Base-by-base conservation (phyloP, 2,329 filamentous ascomycete species). In the Colletotrichum coccodes region DNA sequence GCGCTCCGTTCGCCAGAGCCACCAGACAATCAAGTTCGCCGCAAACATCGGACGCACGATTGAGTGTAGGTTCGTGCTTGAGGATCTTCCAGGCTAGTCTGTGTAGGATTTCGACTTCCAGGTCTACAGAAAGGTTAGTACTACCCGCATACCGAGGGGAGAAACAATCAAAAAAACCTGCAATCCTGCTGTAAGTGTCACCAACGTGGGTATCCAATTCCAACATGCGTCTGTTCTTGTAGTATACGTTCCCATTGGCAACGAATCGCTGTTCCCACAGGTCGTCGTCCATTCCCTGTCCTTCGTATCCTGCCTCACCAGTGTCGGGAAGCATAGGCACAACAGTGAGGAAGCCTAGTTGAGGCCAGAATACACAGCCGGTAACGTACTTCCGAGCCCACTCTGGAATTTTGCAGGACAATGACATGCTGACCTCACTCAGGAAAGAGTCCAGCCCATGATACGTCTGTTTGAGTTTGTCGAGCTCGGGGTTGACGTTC, bases 311-410 rank as follows among this genome's bases (percentile, higher is more conserved):
- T 0, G 88, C 87, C 53, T 85, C 81, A 0, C 89, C 89, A 2
- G 86, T 89, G 1, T 83, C 77, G 16, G 84, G 81, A 6, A 38
- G 21, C 7, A 60, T 11, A 34, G 75, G 70, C 18, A 97, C 90
- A 0, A 92, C 90, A 3, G 94, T 92, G 42, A 98, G 87, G 76
- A 98, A 99, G 0, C 96, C 96, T 42, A 98, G 88, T 75, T 97
- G 94, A 0, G 95, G 95, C 70, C 97, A 92, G 77, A 96, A 97
- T 21, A 96, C 92, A 71, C 97, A 97, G 62, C 95, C 95, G 38
- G 86, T 83, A 16, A 91, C 80, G 68, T 87, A 84, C 34, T 80
- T 76, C 30, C 78, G 78, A 21, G 85, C 84, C 84, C 86, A 86
- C 68, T 87, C 83, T 1, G 94, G 91, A 23, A 96, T 82, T 1